phyloP scores from a whole-genome alignment of 2,329 filamentous ascomycete species.

The Fusarium nygamai region DNA sequence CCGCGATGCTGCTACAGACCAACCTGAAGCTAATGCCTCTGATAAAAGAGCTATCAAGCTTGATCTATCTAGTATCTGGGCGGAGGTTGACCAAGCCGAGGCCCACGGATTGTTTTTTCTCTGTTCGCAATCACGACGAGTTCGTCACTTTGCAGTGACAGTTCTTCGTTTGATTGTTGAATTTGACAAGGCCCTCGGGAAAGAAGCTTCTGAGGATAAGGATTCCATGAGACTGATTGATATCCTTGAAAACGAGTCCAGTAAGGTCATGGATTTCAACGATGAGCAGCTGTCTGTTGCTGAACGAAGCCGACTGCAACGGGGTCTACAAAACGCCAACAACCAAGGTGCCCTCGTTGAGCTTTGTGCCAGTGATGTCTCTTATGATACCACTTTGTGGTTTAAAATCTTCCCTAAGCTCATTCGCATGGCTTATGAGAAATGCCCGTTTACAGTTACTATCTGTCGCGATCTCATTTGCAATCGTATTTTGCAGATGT shows the following conservation, averaged over 20 bases:
- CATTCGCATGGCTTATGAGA: slow-evolving; percentile 88
- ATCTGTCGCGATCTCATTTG: slow-evolving; percentile 93
- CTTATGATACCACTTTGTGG: slow-evolving; percentile 95
- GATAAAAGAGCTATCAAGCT: slow-evolving; percentile 80
- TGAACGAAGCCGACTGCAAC: slow-evolving; percentile 89
- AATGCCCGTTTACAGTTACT: slow-evolving; percentile 90
- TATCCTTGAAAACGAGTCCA: slow-evolving; percentile 89
- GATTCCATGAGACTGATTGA: slow-evolving; percentile 82
- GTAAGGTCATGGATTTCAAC: slow-evolving; percentile 89
- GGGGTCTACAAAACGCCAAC: slow-evolving; percentile 86
- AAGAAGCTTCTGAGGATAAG: slow-evolving; percentile 66
- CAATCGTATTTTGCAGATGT: slow-evolving; percentile 92
- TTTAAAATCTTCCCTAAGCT: slow-evolving; percentile 98
- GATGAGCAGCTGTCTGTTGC: slow-evolving; percentile 91
- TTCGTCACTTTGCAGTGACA: slow-evolving; percentile 90
- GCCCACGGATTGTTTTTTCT: slow-evolving; percentile 97
- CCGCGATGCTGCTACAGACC: slow-evolving; percentile 74
- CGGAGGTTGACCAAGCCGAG: slow-evolving; percentile 95
- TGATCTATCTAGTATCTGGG: slow-evolving; percentile 87
- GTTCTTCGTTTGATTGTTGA: slow-evolving; percentile 92
- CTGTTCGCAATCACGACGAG: slow-evolving; percentile 91
- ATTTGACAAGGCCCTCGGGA: slow-evolving; percentile 89
- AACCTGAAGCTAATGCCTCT: slow-evolving; percentile 68
- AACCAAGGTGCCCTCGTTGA: slow-evolving; percentile 89
- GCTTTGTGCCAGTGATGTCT: slow-evolving; percentile 92